Evolutionary conservation across 768 basidiomycete genomes (phyloP).

Genomic region (Heimioporus sp.): DNA sequence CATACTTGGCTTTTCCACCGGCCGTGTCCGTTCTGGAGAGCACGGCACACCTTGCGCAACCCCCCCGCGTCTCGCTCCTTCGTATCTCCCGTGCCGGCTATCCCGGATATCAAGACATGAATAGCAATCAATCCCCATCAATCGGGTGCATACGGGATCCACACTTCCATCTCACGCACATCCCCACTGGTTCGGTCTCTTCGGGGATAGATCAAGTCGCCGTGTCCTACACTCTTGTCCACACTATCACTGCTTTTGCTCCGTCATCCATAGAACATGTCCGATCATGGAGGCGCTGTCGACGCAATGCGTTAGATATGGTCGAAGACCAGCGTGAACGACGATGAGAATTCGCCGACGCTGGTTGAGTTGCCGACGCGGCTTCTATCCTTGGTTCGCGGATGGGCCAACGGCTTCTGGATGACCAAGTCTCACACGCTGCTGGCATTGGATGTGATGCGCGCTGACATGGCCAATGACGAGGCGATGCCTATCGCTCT

Average conservation of each 20-base stretch:
- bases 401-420: conserved; percentile 1
- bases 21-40: background rate
- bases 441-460: too few relatives aligned
- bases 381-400: conserved; percentile 21
- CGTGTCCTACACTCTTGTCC: background rate
- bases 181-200: conserved; percentile 1
- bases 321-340: background rate
- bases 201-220: conserved; percentile 7
- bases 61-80: background rate
- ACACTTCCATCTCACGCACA: background rate
- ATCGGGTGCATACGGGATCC: conserved; percentile 7
- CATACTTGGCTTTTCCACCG: background rate
- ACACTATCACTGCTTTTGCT: background rate
- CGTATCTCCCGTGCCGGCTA: background rate
- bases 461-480: background rate
- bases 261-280: conserved; percentile 1
- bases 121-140: background rate
- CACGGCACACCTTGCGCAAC: background rate
- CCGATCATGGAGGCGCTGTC: background rate
- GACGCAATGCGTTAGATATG: conserved; percentile 6
- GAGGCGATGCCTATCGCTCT: conserved; percentile 5
- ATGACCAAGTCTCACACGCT: too few relatives aligned
- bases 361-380: background rate
- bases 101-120: background rate
- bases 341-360: too few relatives aligned